Evolutionary conservation across 108 stramenopile genomes (phyloP).

Genomic region (Nitzschia putrida): DNA sequence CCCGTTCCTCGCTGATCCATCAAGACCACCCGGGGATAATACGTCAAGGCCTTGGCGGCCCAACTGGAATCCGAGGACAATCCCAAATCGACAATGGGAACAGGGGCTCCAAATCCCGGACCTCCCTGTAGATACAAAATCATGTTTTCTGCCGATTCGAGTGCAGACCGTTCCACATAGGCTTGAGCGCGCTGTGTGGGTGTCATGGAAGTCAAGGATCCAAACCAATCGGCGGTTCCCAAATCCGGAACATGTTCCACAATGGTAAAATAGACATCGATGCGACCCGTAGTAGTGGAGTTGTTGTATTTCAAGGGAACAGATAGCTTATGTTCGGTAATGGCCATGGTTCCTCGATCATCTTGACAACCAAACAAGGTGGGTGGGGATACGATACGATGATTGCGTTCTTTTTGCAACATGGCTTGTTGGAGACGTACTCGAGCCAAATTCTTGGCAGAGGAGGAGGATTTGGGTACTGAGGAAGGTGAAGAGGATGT

Average conservation of each 20-base stretch:
- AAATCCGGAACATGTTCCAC: conserved; percentile 58
- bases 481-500: background rate
- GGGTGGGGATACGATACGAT: conserved; percentile 75
- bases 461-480: too few relatives aligned
- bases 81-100: conserved; percentile 53
- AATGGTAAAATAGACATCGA: conserved; percentile 78
- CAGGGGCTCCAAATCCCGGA: conserved; percentile 89
- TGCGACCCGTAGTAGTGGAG: conserved; percentile 5
- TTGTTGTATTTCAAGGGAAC: conserved; percentile 56
- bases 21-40: conserved; percentile 70
- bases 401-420: conserved; percentile 63
- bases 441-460: conserved; percentile 21
- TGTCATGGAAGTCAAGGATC: conserved; percentile 15
- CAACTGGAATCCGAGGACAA: conserved; percentile 54
- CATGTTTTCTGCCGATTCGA: conserved; percentile 50
- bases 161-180: conserved; percentile 44
- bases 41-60: conserved; percentile 67
- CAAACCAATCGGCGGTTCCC: conserved; percentile 27
- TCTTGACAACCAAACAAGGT: conserved; percentile 70
- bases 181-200: conserved; percentile 46
- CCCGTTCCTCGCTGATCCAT: conserved; percentile 97
- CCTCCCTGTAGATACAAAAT: conserved; percentile 88
- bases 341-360: conserved; percentile 45
- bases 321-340: conserved; percentile 79
- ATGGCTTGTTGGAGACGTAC: conserved; percentile 59